Conservation (phyloP, 2,329 filamentous ascomycete species). For the Penicillium sp. region DNA sequence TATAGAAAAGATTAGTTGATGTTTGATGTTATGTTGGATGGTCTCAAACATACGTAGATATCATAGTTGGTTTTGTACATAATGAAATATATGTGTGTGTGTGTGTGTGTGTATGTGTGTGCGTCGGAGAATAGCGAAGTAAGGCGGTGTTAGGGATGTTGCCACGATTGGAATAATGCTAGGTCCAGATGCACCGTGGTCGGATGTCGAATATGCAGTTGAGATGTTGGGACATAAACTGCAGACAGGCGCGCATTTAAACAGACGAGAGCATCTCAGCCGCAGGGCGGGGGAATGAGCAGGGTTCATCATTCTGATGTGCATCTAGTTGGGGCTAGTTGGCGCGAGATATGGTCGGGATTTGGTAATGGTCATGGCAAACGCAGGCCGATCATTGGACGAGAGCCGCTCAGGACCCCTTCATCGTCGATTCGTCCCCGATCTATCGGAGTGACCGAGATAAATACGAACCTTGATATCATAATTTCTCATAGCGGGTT, state of each 20-base stretch:
- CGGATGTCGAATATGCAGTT: conserved; percentile 1
- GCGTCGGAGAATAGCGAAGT: background rate
- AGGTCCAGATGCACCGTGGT: conserved; percentile 9
- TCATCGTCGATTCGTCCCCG: background rate
- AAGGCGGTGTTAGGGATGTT: background rate
- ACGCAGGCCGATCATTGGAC: conserved; percentile 8
- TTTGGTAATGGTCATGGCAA: background rate
- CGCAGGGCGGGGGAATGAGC: conserved; percentile 11
- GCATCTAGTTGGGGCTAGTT: conserved; percentile 6
- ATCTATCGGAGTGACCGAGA: conserved; percentile 3
- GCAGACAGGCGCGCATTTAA: conserved; percentile 17
- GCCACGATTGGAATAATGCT: background rate
- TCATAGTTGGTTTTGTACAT: conserved; percentile 43
- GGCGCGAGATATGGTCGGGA: conserved; percentile 6
- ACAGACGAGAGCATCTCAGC: conserved; percentile 11
- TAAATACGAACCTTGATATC: background rate
- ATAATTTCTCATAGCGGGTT: background rate
- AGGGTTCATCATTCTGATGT: conserved; percentile 14
- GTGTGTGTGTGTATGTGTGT: background rate
- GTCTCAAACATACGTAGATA: conserved; percentile 33
- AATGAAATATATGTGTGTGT: conserved; percentile 18
- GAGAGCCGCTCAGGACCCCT: background rate
- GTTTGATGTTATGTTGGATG: background rate
- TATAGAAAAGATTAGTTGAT: conserved; percentile 2
- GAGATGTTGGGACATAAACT: conserved; percentile 13